Evolutionary conservation across 257 asterid genomes (phyloP), one percentile per base, ranked within the genome.

Genomic region (Mentha longifolia): DNA sequence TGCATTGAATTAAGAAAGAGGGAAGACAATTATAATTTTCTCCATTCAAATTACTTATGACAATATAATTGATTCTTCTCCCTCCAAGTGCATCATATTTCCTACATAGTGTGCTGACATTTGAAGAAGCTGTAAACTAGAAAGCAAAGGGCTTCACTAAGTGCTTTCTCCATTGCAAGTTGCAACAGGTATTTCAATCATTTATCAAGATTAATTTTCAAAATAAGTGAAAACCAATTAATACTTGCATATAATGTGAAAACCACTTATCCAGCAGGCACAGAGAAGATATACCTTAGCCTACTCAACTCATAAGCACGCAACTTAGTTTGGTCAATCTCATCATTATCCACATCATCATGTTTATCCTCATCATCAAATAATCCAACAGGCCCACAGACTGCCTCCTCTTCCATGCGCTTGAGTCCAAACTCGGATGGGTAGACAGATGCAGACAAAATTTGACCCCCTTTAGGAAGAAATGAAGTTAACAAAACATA

Each of bases 401-500:
- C 67, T 5, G 90, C 95, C 89, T 95, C 98, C 88, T 89, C 96
- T 82, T 83, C 95, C 98, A 92, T 95, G 65, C 96, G 94, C 79
- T 92, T 80, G 78, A 92, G 85, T 51, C 99, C 99, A 88, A 95
- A 95, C 76, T 95, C 99, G 9, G 99, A 83, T 68, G 99, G 99
- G 76, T 95, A 89, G 79, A 92, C 88, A 77, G 95, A 76, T 61
- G 87, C 97, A 17, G 96, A 88, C 78, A 75, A 51, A 58, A 89
- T 84, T 74, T 78, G 84, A 69, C 96, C 99, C 10, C 79, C 89
- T 81, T 85, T 84, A 14, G 95, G 95, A 49, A 95, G 93, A 82
- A 89, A 89, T 7, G 98, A 95, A 74, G 85, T 83, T 57, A 92
- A 77, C 85, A 88, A 68, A 67, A 85, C 92, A 69, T 80, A 95